phyloP scores from a whole-genome alignment of 169 alveolate species.

The Hepatocystis sp. region DNA sequence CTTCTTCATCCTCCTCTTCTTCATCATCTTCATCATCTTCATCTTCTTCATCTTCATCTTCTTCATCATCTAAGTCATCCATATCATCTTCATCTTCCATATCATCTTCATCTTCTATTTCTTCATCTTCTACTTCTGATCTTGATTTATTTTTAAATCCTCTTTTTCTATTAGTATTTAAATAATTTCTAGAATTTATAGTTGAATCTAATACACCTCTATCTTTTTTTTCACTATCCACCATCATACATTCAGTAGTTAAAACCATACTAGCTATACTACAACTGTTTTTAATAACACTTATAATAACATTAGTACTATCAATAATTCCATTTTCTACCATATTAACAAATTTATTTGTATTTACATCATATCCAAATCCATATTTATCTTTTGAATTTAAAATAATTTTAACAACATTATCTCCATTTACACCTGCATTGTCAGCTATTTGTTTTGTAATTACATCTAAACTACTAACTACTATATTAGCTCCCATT shows the following conservation, averaged over 20 bases:
- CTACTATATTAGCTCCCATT: conserved; percentile 90
- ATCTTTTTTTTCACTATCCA: conserved; percentile 86
- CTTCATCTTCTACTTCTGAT: too few species aligned
- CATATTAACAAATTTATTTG: conserved; percentile 90
- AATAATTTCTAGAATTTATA: conserved; percentile 30
- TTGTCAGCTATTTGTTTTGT: conserved; percentile 90
- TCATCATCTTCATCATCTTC: conserved; percentile 46
- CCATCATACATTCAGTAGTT: conserved; percentile 94
- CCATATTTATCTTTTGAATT: conserved; percentile 89
- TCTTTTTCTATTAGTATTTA: conserved; percentile 18
- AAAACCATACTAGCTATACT: conserved; percentile 92
- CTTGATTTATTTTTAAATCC: conserved; percentile 21
- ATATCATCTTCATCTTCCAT: conserved; percentile 47
- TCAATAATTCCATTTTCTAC: conserved; percentile 92
- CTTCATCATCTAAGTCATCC: conserved; percentile 45
- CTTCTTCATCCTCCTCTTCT: conserved; percentile 47
- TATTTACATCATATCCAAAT: conserved; percentile 91
- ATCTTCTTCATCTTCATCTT: conserved; percentile 34
- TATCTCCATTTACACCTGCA: conserved; percentile 90
- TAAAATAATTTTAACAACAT: conserved; percentile 87
- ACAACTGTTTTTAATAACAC: conserved; percentile 89
- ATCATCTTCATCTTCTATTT: conserved; percentile 42
- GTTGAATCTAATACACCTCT: conserved; percentile 37
- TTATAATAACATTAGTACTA: conserved; percentile 90
- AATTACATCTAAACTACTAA: conserved; percentile 87